phyloP scores from a whole-genome alignment of 768 basidiomycete species.

The Piloderma croceum region DNA sequence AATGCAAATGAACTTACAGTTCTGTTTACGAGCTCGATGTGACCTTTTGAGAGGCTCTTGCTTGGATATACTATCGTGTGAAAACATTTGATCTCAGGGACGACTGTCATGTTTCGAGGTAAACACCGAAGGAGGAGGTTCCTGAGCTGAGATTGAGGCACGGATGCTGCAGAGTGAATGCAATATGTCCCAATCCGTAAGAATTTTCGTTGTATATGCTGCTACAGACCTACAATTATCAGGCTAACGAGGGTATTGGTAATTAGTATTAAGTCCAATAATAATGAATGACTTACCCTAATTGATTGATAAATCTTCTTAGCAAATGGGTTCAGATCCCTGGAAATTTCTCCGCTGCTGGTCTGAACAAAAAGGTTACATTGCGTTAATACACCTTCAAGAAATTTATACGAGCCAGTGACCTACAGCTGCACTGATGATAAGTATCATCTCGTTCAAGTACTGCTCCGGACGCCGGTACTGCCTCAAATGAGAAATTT shows the following conservation, averaged over 20 bases:
- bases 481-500: constrained; percentile 35
- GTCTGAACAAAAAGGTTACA: too few species aligned
- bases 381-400: too few species aligned
- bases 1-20: constrained; percentile 19
- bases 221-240: not conserved
- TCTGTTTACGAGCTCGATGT: constrained; percentile 34
- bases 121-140: constrained; percentile 11
- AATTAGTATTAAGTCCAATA: constrained; percentile 2
- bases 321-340: constrained; percentile 28
- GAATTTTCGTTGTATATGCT: too few species aligned
- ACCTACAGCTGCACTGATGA: constrained; percentile 38
- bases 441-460: constrained; percentile 33
- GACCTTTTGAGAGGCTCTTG: constrained; percentile 16
- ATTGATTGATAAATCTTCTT: constrained; percentile 29
- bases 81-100: constrained; percentile 38
- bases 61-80: constrained; percentile 14
- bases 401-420: not conserved
- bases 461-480: constrained; percentile 36
- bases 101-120: constrained; percentile 29
- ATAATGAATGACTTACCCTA: constrained; percentile 16
- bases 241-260: not conserved
- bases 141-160: constrained; percentile 3
- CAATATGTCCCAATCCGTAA: too few species aligned
- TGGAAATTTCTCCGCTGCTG: constrained; percentile 32
- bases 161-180: not conserved